Percentiles rank a stretch among this genome's conserved stretches.
Evolutionary conservation across 169 alveolate genomes (phyloP).

Genomic region (Plasmodium inui): DNA sequence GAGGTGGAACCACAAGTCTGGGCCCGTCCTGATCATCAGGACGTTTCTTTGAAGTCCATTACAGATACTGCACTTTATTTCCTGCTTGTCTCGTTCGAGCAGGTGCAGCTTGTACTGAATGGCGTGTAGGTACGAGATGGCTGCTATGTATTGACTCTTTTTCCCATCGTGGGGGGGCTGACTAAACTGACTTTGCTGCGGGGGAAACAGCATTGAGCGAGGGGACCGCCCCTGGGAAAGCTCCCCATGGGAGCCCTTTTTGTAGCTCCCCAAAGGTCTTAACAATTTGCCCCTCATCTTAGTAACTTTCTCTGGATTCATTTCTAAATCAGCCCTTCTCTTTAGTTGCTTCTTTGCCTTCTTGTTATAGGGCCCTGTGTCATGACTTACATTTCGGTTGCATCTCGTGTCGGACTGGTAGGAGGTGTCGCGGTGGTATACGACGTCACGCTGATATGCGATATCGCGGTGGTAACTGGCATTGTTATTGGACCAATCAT

Average conservation of each 20-base stretch:
- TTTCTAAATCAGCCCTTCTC: neutral
- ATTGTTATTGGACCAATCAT: neutral
- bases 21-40: constrained; percentile 17
- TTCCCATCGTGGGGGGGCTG: neutral
- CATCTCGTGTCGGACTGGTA: neutral
- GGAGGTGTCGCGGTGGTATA: neutral
- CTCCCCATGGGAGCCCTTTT: neutral
- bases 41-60: neutral
- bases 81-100: neutral
- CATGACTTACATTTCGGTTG: neutral
- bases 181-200: neutral
- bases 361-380: neutral
- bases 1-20: constrained; percentile 25
- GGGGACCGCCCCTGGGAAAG: neutral
- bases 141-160: no score
- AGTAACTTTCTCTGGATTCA: neutral
- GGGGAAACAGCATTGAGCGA: neutral
- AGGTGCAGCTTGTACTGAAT: neutral
- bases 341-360: neutral
- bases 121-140: neutral
- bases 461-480: neutral
- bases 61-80: constrained; percentile 21
- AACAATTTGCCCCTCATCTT: neutral
- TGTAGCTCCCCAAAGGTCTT: neutral
- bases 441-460: neutral